Evolutionary conservation across 164 flowering plant species (phyloP).

Genomic region (Litsea cubeba): DNA sequence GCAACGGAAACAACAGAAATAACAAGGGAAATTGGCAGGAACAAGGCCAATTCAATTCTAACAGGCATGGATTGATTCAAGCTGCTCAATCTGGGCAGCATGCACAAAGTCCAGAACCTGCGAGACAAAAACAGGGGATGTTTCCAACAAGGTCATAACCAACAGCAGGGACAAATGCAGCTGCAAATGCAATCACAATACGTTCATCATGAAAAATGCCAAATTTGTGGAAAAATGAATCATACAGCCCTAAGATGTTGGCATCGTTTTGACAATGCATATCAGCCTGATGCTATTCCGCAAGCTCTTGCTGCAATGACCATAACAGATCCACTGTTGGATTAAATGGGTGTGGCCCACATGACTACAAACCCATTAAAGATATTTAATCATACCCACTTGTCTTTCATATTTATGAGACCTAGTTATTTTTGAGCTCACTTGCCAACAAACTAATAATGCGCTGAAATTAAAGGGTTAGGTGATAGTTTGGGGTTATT

Average conservation of each 20-base stretch:
- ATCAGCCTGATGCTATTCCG: background rate
- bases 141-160: background rate
- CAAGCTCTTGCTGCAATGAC: background rate
- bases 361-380: too few relatives aligned
- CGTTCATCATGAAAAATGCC: too few relatives aligned
- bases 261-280: background rate
- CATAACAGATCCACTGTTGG: background rate
- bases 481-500: too few relatives aligned
- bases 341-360: too few relatives aligned
- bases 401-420: too few relatives aligned
- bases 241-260: background rate
- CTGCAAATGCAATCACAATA: too few relatives aligned
- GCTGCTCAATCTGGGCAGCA: background rate
- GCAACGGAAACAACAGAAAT: background rate
- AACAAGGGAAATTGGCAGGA: background rate
- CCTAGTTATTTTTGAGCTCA: too few relatives aligned
- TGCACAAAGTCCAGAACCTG: background rate
- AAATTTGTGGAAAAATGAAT: too few relatives aligned
- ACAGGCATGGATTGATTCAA: background rate
- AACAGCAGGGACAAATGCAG: background rate
- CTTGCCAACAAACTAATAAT: too few relatives aligned
- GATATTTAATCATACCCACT: too few relatives aligned
- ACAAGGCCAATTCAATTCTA: background rate
- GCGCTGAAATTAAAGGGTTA: too few relatives aligned
- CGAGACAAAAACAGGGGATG: background rate